phyloP scores from a whole-genome alignment of 352 stramenopile species.

The Phytophthora aleatoria region DNA sequence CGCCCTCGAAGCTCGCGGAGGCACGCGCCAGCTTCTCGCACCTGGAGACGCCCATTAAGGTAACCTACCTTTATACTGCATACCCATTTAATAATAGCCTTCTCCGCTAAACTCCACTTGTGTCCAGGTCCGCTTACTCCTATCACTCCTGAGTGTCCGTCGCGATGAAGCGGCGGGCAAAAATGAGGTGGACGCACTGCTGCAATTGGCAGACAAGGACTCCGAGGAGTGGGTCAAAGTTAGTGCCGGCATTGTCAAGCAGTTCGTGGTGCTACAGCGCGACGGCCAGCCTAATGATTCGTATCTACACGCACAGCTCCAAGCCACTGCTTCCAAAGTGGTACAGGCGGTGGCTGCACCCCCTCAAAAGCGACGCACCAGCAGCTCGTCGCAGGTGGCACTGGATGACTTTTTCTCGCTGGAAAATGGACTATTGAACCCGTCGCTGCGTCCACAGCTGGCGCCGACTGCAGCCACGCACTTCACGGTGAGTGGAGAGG shows the following conservation, averaged over 20 bases:
- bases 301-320: slow-evolving; percentile 71
- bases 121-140: slow-evolving; percentile 54
- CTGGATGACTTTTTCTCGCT: slow-evolving; percentile 69
- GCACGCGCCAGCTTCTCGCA: slow-evolving; percentile 60
- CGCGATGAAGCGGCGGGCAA: slow-evolving; percentile 51
- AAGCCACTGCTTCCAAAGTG: slow-evolving; percentile 47
- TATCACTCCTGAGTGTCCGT: slow-evolving; percentile 71
- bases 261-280: slow-evolving; percentile 63
- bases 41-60: slow-evolving; percentile 73
- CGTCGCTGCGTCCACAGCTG: slow-evolving; percentile 54
- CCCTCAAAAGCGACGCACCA: slow-evolving; percentile 19
- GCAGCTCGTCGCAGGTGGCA: slow-evolving; percentile 16
- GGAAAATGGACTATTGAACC: slow-evolving; percentile 69
- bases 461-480: slow-evolving; percentile 49
- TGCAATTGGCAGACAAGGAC: slow-evolving; percentile 63
- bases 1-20: slow-evolving; percentile 61
- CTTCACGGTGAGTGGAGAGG: slow-evolving; percentile 66
- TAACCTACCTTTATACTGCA: slow-evolving; percentile 17
- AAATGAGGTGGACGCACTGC: slow-evolving; percentile 52
- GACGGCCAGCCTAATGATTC: slow-evolving; percentile 48
- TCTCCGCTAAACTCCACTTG: slow-evolving; percentile 6
- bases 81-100: not conserved
- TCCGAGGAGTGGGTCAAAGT: slow-evolving; percentile 78
- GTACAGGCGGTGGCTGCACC: slow-evolving; percentile 41
- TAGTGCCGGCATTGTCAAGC: slow-evolving; percentile 62